Base-by-base conservation (phyloP, 305 asterid genomes). In the Vinca major region DNA sequence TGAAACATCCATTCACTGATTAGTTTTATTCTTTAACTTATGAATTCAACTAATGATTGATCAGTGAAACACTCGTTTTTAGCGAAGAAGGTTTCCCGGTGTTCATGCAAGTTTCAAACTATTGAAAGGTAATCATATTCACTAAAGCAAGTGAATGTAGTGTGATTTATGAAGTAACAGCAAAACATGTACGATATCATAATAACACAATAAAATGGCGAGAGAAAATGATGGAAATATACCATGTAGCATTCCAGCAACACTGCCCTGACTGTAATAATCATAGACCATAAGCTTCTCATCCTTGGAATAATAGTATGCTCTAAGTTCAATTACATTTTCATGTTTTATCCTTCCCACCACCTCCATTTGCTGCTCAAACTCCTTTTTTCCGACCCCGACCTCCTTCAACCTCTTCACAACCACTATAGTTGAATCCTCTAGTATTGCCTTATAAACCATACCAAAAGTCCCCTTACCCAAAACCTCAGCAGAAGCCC, bases 401-500 rank as follows among this genome's bases (percentile, higher is more conserved):
- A 90, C 93, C 37, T 90, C 98, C 81, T 92, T 92, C 84, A 92
- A 71, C 79, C 97, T 79, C 81, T 92, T 92, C 72, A 92, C 98
- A 63, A 92, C 98, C 74, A 92, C 95, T 73, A 78, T 81, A 1
- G 86, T 83, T 0, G 92, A 88, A 44, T 92, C 96, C 77, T 90
- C 98, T 16, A 92, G 71, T 65, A 86, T 87, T 4, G 96, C 98
- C 85, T 87, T 86, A 67, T 92, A 92, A 1, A 96, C 86, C 63
- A 79, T 90, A 21, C 98, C 97, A 62, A 84, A 88, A 0, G 95
- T 84, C 17, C 98, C 98, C 79, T 92, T 92, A 39, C 95, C 98
- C 79, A 92, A 66, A 0, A 92, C 98, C 73, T 92, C 98, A 1
- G 97, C 98, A 16, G 98, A 92, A 72, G 98, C 98, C 74, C 96